Conservation (phyloP, 1,284 basidiomycete species). For the Trichosporon sp. region DNA sequence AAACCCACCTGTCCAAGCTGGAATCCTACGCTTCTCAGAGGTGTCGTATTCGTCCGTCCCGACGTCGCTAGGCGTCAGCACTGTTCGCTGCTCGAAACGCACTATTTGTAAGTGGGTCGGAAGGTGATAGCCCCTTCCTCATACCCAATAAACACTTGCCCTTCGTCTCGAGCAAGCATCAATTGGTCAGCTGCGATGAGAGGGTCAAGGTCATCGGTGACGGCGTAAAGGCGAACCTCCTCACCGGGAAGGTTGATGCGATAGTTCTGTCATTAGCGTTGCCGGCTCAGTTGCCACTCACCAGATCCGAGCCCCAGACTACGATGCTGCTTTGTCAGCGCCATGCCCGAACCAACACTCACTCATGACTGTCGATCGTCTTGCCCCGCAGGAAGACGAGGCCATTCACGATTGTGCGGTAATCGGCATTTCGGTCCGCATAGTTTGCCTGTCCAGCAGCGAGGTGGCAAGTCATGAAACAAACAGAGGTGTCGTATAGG, state of each 20-base stretch:
- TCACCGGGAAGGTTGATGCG: constrained; percentile 82
- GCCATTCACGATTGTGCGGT: constrained; percentile 74
- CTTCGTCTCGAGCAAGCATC: constrained; percentile 61
- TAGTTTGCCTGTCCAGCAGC: constrained; percentile 88
- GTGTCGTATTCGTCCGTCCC: constrained; percentile 80
- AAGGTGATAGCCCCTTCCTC: constrained; percentile 84
- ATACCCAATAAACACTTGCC: constrained; percentile 73
- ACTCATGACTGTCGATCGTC: constrained; percentile 85
- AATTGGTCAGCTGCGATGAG: constrained; percentile 81
- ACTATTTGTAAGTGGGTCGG: constrained; percentile 51
- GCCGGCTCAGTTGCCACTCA: constrained; percentile 7
- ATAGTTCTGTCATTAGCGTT: constrained; percentile 59
- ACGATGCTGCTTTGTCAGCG: constrained; percentile 49
- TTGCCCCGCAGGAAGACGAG: constrained; percentile 84
- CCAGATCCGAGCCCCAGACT: constrained; percentile 85
- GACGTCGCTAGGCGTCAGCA: constrained; percentile 40
- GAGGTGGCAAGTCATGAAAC: constrained; percentile 86
- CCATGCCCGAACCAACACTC: constrained; percentile 31
- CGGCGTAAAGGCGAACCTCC: constrained; percentile 62
- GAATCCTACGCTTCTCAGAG: constrained; percentile 91
- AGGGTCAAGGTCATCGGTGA: constrained; percentile 61
- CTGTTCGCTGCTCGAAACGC: background rate
- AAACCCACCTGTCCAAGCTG: constrained; percentile 84
- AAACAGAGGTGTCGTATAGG: constrained; percentile 82
- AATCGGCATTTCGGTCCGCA: constrained; percentile 88